Percentiles rank a stretch among this genome's conserved stretches.
Conservation (phyloP, 352 stramenopile species). For the Globisporangium paddicum region DNA sequence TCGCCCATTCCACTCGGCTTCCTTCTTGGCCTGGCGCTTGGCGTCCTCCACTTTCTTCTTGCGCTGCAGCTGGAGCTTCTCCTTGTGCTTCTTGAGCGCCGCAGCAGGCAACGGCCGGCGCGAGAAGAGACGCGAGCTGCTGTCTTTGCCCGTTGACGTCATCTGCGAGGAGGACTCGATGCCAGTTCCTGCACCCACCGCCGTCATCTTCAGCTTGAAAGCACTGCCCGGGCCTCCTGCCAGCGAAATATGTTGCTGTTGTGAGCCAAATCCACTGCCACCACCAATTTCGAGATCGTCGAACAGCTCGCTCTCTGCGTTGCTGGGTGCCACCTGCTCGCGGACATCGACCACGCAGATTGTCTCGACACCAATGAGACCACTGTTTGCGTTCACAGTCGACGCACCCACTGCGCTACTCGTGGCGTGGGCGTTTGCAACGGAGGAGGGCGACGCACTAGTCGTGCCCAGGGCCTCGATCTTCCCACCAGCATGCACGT, state of each 20-base stretch:
- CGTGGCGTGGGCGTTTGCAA: constrained; percentile 40
- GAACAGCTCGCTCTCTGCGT: constrained; percentile 8
- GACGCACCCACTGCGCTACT: constrained; percentile 25
- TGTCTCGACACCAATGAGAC: constrained; percentile 88
- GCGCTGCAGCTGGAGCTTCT: constrained; percentile 52
- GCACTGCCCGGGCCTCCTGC: constrained; percentile 27
- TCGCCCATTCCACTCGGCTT: constrained; percentile 75
- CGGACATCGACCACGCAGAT: constrained; percentile 94
- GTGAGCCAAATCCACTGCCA: neutral
- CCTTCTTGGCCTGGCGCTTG: constrained; percentile 49
- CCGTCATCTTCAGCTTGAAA: constrained; percentile 60
- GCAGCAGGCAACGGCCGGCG: constrained; percentile 49
- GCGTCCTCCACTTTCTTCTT: constrained; percentile 65
- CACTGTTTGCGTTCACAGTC: constrained; percentile 17
- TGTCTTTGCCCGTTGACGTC: constrained; percentile 42
- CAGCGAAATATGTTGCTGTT: constrained; percentile 6
- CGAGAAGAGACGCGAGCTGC: constrained; percentile 55
- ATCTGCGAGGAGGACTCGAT: constrained; percentile 16
- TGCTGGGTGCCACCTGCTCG: constrained; percentile 55
- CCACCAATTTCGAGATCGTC: constrained; percentile 2
- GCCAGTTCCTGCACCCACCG: constrained; percentile 14
- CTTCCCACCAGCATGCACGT: constrained; percentile 94
- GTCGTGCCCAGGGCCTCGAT: constrained; percentile 92
- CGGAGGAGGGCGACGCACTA: constrained; percentile 22
- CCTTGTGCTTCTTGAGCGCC: constrained; percentile 72